phyloP scores from a whole-genome alignment of 306 rosid species.

The Rubus parviflorus region DNA sequence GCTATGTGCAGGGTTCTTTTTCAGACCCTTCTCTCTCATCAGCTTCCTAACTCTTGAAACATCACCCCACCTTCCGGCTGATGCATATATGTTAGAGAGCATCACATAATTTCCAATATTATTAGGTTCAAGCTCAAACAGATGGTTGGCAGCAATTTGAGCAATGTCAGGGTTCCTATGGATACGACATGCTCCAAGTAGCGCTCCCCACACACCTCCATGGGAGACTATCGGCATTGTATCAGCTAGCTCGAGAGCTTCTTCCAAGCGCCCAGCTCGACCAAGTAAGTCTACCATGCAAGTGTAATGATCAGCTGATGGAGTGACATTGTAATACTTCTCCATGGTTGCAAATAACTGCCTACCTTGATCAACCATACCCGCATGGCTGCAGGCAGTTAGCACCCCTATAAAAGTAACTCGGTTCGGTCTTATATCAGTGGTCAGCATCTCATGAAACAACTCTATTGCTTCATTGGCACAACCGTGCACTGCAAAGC shows the following conservation, averaged over 20 bases:
- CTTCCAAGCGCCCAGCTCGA: constrained; percentile 74
- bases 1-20: constrained; percentile 68
- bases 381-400: constrained; percentile 70
- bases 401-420: constrained; percentile 79
- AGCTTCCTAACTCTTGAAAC: constrained; percentile 67
- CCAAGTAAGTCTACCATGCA: constrained; percentile 86
- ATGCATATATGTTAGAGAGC: constrained; percentile 66
- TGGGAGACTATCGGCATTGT: constrained; percentile 65
- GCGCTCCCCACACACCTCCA: constrained; percentile 87
- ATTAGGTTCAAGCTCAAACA: constrained; percentile 72
- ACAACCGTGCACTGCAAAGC: constrained; percentile 70
- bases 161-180: constrained; percentile 69
- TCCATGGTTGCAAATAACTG: constrained; percentile 67
- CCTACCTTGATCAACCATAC: constrained; percentile 77
- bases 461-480: constrained; percentile 59
- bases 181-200: constrained; percentile 78
- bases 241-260: constrained; percentile 61
- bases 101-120: constrained; percentile 69
- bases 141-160: constrained; percentile 58
- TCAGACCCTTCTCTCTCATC: constrained; percentile 57
- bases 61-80: constrained; percentile 73
- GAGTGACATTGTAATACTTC: constrained; percentile 51
- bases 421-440: constrained; percentile 57
- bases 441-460: constrained; percentile 73
- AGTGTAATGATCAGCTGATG: constrained; percentile 60